A percentile compares a stretch with the other conserved stretches of the same genome.
phyloP scores from a whole-genome alignment of 192 early-diverging fungal genomes.

The Backusella australiensis region DNA sequence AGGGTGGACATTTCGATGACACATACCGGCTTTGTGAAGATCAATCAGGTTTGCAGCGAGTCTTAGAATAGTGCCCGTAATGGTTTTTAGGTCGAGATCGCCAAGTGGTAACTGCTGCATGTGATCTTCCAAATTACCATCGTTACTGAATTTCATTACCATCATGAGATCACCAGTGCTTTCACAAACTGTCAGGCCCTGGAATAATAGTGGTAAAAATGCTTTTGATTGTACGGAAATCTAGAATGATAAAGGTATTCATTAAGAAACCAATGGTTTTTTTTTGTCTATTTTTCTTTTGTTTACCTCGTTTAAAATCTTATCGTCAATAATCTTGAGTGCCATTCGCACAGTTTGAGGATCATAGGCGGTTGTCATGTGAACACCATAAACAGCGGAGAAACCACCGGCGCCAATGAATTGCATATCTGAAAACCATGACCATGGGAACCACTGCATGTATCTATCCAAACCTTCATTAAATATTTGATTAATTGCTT shows the following conservation, averaged over 20 bases:
- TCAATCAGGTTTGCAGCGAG: conserved; percentile 30
- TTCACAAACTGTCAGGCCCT: conserved; percentile 41
- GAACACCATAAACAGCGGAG: conserved; percentile 32
- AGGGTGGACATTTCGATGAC: conserved; percentile 34
- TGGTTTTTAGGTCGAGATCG: conserved; percentile 30
- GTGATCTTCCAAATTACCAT: conserved; percentile 34
- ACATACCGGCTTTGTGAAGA: conserved; percentile 30
- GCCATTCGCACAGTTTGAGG: conserved; percentile 20
- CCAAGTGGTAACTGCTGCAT: conserved; percentile 28
- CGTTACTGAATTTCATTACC: conserved; percentile 38
- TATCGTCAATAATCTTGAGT: conserved; percentile 36
- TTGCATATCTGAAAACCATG: conserved; percentile 34
- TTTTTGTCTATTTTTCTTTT: background rate
- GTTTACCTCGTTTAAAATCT: conserved; percentile 34
- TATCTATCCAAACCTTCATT: conserved; percentile 22
- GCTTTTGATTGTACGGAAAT: conserved; percentile 30
- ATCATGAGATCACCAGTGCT: conserved; percentile 39
- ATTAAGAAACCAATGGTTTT: background rate
- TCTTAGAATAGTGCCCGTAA: conserved; percentile 32
- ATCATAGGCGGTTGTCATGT: conserved; percentile 21
- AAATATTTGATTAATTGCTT: conserved; percentile 29
- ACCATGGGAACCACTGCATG: conserved; percentile 39
- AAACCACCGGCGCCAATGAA: conserved; percentile 38
- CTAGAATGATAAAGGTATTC: background rate
- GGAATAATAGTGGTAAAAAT: conserved; percentile 31